A percentile compares a stretch with the other conserved stretches of the same genome.
These are phyloP conservation scores for Medicago truncatula DNA, from an alignment of 306 rosid species.

Conservation along the genomic window DNA sequence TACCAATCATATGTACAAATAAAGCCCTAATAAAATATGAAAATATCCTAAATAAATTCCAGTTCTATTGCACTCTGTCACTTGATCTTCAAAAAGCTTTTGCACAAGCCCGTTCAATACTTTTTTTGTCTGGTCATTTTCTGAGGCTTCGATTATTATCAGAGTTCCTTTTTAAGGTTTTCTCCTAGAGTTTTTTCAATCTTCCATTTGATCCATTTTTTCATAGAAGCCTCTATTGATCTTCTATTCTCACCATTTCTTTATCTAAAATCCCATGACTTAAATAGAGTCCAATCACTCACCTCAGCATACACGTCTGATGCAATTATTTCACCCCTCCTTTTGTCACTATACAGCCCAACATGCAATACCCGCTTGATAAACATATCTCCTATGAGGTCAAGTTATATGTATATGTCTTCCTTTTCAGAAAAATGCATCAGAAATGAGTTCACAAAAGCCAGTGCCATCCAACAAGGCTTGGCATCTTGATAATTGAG, in stretches of 20 bases:
- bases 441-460: background rate
- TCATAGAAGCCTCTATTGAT: background rate
- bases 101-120: background rate
- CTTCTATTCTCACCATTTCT: background rate
- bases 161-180: background rate
- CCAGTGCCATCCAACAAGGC: background rate
- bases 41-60: background rate
- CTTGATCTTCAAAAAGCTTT: constrained; percentile 16
- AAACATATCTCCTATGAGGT: background rate
- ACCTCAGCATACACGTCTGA: background rate
- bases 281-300: background rate
- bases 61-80: constrained; percentile 1
- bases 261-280: background rate
- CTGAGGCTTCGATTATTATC: background rate
- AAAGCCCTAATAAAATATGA: constrained; percentile 1
- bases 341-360: background rate
- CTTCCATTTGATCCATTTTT: background rate
- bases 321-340: background rate
- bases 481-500: constrained; percentile 6
- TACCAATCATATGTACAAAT: background rate
- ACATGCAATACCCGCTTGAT: background rate
- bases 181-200: constrained; percentile 2
- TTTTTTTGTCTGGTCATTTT: background rate
- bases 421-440: background rate
- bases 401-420: background rate